These are phyloP conservation scores for Fusarium agapanthi DNA, from an alignment of 2,329 filamentous ascomycete genomes.

Conservation along the genomic window DNA sequence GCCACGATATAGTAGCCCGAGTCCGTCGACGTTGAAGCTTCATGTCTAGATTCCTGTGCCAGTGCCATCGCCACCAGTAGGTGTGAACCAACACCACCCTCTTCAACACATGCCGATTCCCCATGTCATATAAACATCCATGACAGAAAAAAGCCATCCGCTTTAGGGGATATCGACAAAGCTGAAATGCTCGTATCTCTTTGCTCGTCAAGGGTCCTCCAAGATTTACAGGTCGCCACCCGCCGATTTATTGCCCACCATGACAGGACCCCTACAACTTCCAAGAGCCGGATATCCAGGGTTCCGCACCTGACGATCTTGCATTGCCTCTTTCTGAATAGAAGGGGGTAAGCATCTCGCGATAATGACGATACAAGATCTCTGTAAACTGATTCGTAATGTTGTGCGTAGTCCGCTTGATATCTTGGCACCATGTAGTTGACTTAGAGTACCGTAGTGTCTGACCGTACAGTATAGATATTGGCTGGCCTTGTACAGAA, in stretches of 20 bases:
- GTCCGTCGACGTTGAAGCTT: not conserved
- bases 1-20: not conserved
- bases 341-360: not conserved
- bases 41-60: not conserved
- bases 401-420: not conserved
- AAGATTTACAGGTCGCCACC: slow-evolving; percentile 28
- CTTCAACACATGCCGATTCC: slow-evolving; percentile 16
- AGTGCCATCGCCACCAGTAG: not conserved
- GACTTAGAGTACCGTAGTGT: not conserved
- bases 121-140: not conserved
- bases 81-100: slow-evolving; percentile 7
- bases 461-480: not conserved
- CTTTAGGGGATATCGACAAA: slow-evolving; percentile 6
- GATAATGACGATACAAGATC: slow-evolving; percentile 16
- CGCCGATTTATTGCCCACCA: slow-evolving; percentile 23
- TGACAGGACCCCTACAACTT: slow-evolving; percentile 7
- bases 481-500: not conserved
- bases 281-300: slow-evolving; percentile 24
- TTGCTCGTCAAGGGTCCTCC: slow-evolving; percentile 1
- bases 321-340: slow-evolving; percentile 9
- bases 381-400: not conserved
- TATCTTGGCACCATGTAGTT: slow-evolving; percentile 16
- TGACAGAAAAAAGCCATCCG: not conserved
- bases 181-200: slow-evolving; percentile 18
- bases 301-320: slow-evolving; percentile 16